phyloP scores from a whole-genome alignment of 2,329 filamentous ascomycete species.

The Colletotrichum tabaci region DNA sequence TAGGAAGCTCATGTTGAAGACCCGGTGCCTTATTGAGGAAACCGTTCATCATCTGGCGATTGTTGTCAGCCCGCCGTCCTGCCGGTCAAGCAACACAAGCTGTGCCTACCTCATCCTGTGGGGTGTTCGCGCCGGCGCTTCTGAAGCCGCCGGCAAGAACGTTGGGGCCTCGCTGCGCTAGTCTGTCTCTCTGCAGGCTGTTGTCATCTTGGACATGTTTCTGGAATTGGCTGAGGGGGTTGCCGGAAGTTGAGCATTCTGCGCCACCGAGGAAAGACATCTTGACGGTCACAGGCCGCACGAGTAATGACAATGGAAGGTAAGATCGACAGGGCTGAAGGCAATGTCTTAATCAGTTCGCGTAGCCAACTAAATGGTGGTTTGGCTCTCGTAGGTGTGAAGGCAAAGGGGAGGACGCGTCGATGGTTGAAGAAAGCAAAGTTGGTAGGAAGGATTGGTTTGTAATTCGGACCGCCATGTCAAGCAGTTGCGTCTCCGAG shows the following conservation, averaged over 20 bases:
- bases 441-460: slow-evolving; percentile 19
- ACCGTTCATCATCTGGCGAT: slow-evolving; percentile 86
- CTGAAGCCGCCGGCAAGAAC: slow-evolving; percentile 84
- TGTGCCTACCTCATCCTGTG: slow-evolving; percentile 78
- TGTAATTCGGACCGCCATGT: slow-evolving; percentile 25
- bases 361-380: background rate
- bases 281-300: slow-evolving; percentile 45
- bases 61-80: slow-evolving; percentile 10
- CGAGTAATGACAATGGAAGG: background rate
- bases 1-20: slow-evolving; percentile 68
- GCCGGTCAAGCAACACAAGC: background rate
- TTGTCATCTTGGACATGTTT: slow-evolving; percentile 98
- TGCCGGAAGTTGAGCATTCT: slow-evolving; percentile 96
- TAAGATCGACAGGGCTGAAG: background rate
- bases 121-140: slow-evolving; percentile 76
- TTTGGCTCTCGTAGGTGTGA: background rate
- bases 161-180: slow-evolving; percentile 81
- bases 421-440: background rate
- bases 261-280: slow-evolving; percentile 98
- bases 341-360: background rate
- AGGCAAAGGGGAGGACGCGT: background rate
- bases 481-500: slow-evolving; percentile 27
- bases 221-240: slow-evolving; percentile 96
- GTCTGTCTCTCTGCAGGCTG: slow-evolving; percentile 90
- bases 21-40: slow-evolving; percentile 86